These are phyloP conservation scores for Erythrobasidium hasegawianum DNA, from an alignment of 1,284 basidiomycete genomes.

Conservation along the genomic window DNA sequence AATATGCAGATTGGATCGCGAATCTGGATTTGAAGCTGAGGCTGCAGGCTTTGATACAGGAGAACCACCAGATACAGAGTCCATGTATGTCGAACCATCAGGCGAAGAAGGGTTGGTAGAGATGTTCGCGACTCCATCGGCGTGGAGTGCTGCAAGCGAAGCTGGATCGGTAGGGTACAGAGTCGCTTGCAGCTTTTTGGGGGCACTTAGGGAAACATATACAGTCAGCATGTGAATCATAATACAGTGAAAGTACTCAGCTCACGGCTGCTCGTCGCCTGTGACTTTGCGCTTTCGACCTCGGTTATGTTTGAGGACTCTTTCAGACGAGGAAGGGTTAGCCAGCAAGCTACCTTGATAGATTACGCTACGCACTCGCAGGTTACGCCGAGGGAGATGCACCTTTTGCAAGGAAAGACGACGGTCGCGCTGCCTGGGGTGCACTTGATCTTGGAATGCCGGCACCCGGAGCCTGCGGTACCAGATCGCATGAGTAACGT, in stretches of 20 bases:
- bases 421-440: constrained; percentile 3
- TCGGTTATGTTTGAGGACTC: constrained; percentile 32
- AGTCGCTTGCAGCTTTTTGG: constrained; percentile 14
- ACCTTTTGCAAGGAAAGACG: constrained; percentile 28
- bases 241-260: not conserved
- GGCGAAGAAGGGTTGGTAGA: too few species aligned
- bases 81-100: not conserved
- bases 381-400: constrained; percentile 6
- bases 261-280: constrained; percentile 12
- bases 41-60: too few species aligned
- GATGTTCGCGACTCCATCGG: too few species aligned
- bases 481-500: not conserved
- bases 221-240: constrained; percentile 1
- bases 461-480: constrained; percentile 14
- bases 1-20: constrained; percentile 24
- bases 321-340: not conserved
- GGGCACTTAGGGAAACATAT: not conserved
- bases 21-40: too few species aligned
- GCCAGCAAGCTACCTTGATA: too few species aligned
- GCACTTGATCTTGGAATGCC: constrained; percentile 28
- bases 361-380: constrained; percentile 27
- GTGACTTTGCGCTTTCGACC: constrained; percentile 28
- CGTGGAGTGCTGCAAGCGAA: too few species aligned
- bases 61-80: too few species aligned
- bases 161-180: constrained; percentile 9